Percentiles rank a stretch among this genome's conserved stretches.
Conservation (phyloP, 2,329 filamentous ascomycete genomes). For the Erysiphe pulchra region DNA sequence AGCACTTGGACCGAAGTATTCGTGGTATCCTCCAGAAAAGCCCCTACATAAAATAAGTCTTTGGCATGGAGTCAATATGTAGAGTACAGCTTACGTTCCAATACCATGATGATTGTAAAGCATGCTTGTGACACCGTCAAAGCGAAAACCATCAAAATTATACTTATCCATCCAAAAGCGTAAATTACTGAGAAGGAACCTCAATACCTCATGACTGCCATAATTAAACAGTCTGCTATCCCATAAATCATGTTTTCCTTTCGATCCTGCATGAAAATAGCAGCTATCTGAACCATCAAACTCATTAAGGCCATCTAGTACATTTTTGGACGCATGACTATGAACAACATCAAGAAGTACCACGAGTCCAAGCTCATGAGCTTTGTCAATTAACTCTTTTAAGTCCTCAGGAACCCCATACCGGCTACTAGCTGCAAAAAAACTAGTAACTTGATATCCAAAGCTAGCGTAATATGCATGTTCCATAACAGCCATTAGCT, state of each 20-base stretch:
- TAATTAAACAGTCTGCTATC: conserved; percentile 96
- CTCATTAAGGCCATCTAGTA: conserved; percentile 79
- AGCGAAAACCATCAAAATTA: conserved; percentile 85
- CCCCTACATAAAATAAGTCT: conserved; percentile 28
- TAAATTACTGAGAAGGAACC: conserved; percentile 88
- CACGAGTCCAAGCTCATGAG: conserved; percentile 70
- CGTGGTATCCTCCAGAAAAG: conserved; percentile 92
- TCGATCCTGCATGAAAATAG: conserved; percentile 77
- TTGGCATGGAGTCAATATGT: background rate
- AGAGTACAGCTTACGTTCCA: conserved; percentile 44
- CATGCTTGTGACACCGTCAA: conserved; percentile 97
- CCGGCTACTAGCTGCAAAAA: conserved; percentile 89
- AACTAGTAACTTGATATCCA: conserved; percentile 95
- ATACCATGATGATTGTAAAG: conserved; percentile 90
- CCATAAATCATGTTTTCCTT: conserved; percentile 79
- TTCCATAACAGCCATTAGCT: conserved; percentile 98
- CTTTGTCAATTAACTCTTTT: conserved; percentile 89
- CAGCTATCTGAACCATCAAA: conserved; percentile 88
- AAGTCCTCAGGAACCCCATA: conserved; percentile 86
- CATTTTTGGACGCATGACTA: conserved; percentile 94
- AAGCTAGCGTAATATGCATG: conserved; percentile 99
- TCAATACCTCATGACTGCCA: conserved; percentile 72
- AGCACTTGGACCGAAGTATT: conserved; percentile 76
- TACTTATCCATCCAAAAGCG: conserved; percentile 99
- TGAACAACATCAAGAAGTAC: conserved; percentile 91